phyloP scores from a whole-genome alignment of 345 rosid genomes.

The Salix brachista region DNA sequence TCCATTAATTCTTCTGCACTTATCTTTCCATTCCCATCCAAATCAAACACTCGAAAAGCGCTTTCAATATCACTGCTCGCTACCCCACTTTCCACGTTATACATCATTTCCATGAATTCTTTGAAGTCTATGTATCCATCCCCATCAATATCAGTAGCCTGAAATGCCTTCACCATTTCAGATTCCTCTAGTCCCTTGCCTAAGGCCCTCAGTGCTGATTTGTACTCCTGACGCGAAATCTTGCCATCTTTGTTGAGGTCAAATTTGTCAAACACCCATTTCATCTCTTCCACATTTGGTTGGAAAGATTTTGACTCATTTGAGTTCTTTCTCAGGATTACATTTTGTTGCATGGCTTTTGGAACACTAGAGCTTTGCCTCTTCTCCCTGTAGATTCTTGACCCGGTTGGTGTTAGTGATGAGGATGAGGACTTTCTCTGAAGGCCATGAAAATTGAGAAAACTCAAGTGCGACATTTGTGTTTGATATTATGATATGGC shows the following conservation, averaged over 20 bases:
- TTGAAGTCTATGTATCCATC: conserved; percentile 22
- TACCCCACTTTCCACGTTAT: conserved; percentile 10
- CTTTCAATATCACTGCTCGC: conserved; percentile 11
- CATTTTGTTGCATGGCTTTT: no score
- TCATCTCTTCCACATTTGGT: conserved; percentile 42
- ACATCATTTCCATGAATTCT: conserved; percentile 20
- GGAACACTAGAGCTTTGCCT: no score
- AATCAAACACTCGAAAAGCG: conserved; percentile 21
- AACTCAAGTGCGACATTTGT: conserved; percentile 23
- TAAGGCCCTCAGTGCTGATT: conserved; percentile 5
- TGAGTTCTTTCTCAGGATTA: background rate
- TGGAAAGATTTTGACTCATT: conserved; percentile 8
- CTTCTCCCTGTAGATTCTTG: conserved; percentile 10
- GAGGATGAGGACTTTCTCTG: conserved; percentile 12
- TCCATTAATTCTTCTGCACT: conserved; percentile 23
- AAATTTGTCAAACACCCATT: conserved; percentile 24
- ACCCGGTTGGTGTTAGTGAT: conserved; percentile 13
- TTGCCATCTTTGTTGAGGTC: conserved; percentile 26
- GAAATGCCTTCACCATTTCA: conserved; percentile 16
- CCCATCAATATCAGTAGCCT: conserved; percentile 18
- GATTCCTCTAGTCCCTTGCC: conserved; percentile 15
- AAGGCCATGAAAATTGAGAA: conserved; percentile 26
- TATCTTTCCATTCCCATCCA: conserved; percentile 23
- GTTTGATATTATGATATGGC: no score
- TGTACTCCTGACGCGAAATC: conserved; percentile 22